Conservation (phyloP, 2,329 filamentous ascomycete species). For the Sphaerostilbella broomeana region DNA sequence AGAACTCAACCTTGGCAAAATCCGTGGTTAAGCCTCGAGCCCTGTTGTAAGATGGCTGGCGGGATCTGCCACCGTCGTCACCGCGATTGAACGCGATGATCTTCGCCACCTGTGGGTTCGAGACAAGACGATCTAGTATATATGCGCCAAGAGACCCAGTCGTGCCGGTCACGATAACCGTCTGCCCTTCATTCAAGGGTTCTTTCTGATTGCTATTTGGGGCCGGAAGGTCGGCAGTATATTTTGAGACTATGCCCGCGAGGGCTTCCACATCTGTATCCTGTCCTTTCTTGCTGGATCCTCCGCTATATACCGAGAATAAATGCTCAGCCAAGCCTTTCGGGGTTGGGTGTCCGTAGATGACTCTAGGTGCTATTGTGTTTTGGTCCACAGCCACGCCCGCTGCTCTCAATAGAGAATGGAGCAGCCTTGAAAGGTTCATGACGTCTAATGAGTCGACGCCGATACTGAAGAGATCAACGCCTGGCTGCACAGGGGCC, state of each 20-base stretch:
- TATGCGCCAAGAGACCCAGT: constrained; percentile 91
- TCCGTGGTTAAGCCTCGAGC: constrained; percentile 33
- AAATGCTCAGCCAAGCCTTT: constrained; percentile 18
- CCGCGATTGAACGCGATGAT: constrained; percentile 24
- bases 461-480: constrained; percentile 32
- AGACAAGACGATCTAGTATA: constrained; percentile 40
- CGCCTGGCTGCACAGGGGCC: constrained; percentile 17
- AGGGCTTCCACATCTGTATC: constrained; percentile 7
- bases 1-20: constrained; percentile 38
- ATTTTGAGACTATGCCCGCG: constrained; percentile 20
- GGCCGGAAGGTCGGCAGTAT: constrained; percentile 22
- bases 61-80: constrained; percentile 28
- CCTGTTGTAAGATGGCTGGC: constrained; percentile 31
- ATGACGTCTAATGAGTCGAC: constrained; percentile 35
- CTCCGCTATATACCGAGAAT: constrained; percentile 9
- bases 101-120: constrained; percentile 16
- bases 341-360: constrained; percentile 26
- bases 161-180: constrained; percentile 75
- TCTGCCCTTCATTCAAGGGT: constrained; percentile 32
- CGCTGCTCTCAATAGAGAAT: constrained; percentile 13
- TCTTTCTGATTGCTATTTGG: constrained; percentile 16
- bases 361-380: constrained; percentile 17
- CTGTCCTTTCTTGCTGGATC: constrained; percentile 1
- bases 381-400: constrained; percentile 14
- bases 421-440: constrained; percentile 13